Conservation (phyloP, 2,329 filamentous ascomycete genomes). For the Aspergillus jensenii region DNA sequence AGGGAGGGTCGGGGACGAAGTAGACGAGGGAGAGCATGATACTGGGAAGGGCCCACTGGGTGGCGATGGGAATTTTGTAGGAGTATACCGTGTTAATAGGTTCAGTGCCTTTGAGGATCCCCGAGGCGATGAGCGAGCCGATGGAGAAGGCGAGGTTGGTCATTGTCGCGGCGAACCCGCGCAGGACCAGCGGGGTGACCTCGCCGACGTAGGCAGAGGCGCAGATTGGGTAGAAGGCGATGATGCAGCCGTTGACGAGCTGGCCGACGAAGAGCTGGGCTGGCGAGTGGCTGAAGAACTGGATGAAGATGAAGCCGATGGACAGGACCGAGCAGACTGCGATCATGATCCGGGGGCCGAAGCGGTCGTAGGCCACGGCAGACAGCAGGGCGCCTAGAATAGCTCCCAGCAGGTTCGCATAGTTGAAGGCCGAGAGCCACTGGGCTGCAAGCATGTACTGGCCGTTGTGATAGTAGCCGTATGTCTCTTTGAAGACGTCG, state of each 20-base stretch:
- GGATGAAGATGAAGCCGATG: constrained; percentile 58
- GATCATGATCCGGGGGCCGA: constrained; percentile 29
- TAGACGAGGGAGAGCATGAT: constrained; percentile 21
- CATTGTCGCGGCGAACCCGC: constrained; percentile 29
- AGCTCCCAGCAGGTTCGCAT: constrained; percentile 26
- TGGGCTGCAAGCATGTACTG: constrained; percentile 24
- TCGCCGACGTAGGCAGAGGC: constrained; percentile 41
- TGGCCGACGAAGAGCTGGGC: constrained; percentile 60
- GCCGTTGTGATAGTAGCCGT: constrained; percentile 27
- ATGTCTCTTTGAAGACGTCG: constrained; percentile 26
- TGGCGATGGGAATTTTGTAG: constrained; percentile 27
- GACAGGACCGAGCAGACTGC: constrained; percentile 25
- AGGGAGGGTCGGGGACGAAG: constrained; percentile 27
- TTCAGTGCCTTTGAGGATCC: constrained; percentile 27
- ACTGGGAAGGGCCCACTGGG: constrained; percentile 25
- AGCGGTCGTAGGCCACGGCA: constrained; percentile 26
- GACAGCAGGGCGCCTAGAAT: constrained; percentile 26
- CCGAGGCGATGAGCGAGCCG: constrained; percentile 33
- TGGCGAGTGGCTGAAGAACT: constrained; percentile 61
- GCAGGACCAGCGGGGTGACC: constrained; percentile 30
- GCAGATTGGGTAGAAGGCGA: constrained; percentile 62
- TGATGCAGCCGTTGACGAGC: constrained; percentile 60
- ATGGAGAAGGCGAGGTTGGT: constrained; percentile 33
- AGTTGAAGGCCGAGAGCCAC: constrained; percentile 30
- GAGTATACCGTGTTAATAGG: constrained; percentile 17